phyloP scores from a whole-genome alignment of 768 basidiomycete genomes.

The Amanita jacksonii region DNA sequence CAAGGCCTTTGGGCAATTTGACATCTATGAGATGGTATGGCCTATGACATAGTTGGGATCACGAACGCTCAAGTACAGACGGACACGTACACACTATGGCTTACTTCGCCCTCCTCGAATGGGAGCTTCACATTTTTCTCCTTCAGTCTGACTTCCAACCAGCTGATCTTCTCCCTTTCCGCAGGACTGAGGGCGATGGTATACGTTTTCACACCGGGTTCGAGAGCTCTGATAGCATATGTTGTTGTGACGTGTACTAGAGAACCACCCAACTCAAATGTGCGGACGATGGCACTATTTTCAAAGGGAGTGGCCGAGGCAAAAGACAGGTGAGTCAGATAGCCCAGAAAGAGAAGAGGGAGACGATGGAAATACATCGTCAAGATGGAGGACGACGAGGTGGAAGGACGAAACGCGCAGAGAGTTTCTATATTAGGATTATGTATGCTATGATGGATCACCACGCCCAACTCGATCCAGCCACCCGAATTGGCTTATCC shows the following conservation, averaged over 20 bases:
- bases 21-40: slow-evolving; percentile 50
- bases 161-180: slow-evolving; percentile 62
- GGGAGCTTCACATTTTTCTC: slow-evolving; percentile 48
- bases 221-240: slow-evolving; percentile 70
- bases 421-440: slow-evolving; percentile 13
- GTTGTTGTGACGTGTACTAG: slow-evolving; percentile 85
- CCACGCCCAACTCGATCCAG: slow-evolving; percentile 70
- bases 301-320: slow-evolving; percentile 50
- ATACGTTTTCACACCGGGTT: slow-evolving; percentile 51
- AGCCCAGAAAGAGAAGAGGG: slow-evolving; percentile 36
- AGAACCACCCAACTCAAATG: slow-evolving; percentile 83
- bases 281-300: slow-evolving; percentile 84
- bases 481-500: slow-evolving; percentile 69
- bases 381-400: too few species aligned
- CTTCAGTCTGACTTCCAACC: slow-evolving; percentile 75
- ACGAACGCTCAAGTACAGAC: slow-evolving; percentile 1
- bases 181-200: slow-evolving; percentile 54
- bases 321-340: slow-evolving; percentile 17
- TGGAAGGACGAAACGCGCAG: slow-evolving; percentile 7
- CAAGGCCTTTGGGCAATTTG: slow-evolving; percentile 50
- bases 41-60: slow-evolving; percentile 18
- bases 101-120: slow-evolving; percentile 38
- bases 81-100: slow-evolving; percentile 41
- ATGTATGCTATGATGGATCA: slow-evolving; percentile 26
- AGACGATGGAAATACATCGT: slow-evolving; percentile 37